Base-by-base conservation (phyloP, 352 stramenopile species). In the Globisporangium viniferum region DNA sequence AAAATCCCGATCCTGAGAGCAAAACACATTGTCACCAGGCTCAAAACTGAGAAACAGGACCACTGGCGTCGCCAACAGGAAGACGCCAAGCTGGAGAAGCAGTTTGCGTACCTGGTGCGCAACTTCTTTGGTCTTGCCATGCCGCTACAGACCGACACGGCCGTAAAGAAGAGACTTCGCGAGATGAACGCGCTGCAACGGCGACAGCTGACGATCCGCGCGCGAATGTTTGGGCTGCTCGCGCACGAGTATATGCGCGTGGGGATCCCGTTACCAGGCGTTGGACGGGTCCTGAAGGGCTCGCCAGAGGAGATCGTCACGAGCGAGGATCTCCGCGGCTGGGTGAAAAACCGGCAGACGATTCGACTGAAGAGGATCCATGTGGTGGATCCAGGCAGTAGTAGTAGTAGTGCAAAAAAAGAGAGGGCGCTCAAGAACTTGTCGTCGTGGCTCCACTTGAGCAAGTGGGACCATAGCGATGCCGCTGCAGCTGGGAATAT, bases 191-290 rank as follows among this genome's bases (percentile, higher is more conserved):
- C 67, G 1, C 31, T 88, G 6, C 77, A 82, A 35, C 73, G 80
- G 14, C 79, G 80, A 1, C 78, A 84, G 58, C 64, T 92, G 7
- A 54, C 60, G 39, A 80, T 85, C 41, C 79, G 82, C 22, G 84
- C 80, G 3, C 55, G 81, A 6, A 74, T 82, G 51, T 91, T 91
- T 55, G 82, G 84, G 1, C 61, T 92, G 8, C 60, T 92, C 0
- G 31, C 84, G 33, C 62, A 77, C 33, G 84, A 90, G 57, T 92
- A 92, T 63, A 85, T 89, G 77, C 66, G 69, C 22, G 74, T 90
- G 6, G 84, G 84, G 0, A 76, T 91, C 31, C 82, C 84, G 2
- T 66, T 92, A 3, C 84, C 84, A 8, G 84, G 84, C 0, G 46
- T 90, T 5, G 79, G 73, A 3, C 57, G 72, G 18, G 48, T 81